Percentiles rank a stretch among this genome's conserved stretches.
These are phyloP conservation scores for Golubevia sp. DNA, from an alignment of 1,284 basidiomycete genomes.

Conservation along the genomic window DNA sequence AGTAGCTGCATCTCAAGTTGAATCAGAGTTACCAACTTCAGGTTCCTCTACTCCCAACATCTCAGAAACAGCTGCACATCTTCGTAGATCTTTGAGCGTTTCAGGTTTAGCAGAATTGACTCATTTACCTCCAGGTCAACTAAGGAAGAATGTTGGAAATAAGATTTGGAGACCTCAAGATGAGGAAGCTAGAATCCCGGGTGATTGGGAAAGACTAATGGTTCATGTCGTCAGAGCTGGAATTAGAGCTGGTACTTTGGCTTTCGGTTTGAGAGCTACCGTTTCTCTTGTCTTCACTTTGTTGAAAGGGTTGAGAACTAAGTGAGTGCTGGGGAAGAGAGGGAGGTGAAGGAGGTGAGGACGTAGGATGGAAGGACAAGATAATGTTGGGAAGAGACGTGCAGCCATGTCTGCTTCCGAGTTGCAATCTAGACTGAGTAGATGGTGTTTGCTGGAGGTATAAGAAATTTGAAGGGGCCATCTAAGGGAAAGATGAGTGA, in stretches of 20 bases:
- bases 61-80: constrained; percentile 43
- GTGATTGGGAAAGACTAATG: constrained; percentile 53
- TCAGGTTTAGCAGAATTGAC: constrained; percentile 47
- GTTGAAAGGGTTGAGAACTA: constrained; percentile 35
- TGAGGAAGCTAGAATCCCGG: constrained; percentile 41
- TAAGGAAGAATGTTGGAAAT: constrained; percentile 41
- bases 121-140: constrained; percentile 32
- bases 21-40: constrained; percentile 3
- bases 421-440: background rate
- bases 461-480: too few relatives aligned
- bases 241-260: constrained; percentile 40
- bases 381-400: too few relatives aligned
- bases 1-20: too few relatives aligned
- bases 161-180: constrained; percentile 58
- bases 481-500: too few relatives aligned
- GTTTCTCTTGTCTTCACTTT: constrained; percentile 46
- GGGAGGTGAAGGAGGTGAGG: too few relatives aligned
- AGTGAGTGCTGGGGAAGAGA: background rate
- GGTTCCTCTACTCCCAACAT: constrained; percentile 51
- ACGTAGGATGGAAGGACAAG: too few relatives aligned
- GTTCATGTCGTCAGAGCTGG: constrained; percentile 51
- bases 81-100: constrained; percentile 48
- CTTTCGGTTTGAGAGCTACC: constrained; percentile 44
- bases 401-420: background rate
- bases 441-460: too few relatives aligned